These are phyloP conservation scores for Kluyveromyces nonfermentans DNA, from an alignment of 805 yeast species.

Conservation along the genomic window DNA sequence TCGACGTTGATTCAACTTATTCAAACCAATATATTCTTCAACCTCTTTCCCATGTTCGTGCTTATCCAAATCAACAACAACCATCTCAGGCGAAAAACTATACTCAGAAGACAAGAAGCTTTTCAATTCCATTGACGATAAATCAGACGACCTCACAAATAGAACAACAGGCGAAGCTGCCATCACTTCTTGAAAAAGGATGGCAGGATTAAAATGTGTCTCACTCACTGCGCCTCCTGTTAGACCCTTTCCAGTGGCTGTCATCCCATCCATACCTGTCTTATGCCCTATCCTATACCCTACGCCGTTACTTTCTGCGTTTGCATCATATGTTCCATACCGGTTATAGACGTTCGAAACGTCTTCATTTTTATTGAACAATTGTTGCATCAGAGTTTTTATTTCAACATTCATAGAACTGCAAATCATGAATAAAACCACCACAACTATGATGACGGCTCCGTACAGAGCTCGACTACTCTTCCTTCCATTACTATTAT, in stretches of 20 bases:
- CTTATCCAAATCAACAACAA: slow-evolving; percentile 69
- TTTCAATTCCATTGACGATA: slow-evolving; percentile 62
- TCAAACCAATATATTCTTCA: slow-evolving; percentile 46
- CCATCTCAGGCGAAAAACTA: slow-evolving; percentile 59
- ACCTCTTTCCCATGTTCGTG: slow-evolving; percentile 64
- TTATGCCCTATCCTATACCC: background rate
- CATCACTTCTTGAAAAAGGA: slow-evolving; percentile 42
- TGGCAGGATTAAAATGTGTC: slow-evolving; percentile 3
- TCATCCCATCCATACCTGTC: background rate
- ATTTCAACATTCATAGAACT: background rate
- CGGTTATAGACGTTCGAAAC: background rate
- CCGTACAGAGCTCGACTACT: background rate
- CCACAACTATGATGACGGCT: background rate
- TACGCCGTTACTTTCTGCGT: background rate
- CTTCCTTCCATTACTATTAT: background rate
- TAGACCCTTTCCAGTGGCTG: background rate
- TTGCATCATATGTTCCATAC: background rate
- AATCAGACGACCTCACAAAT: slow-evolving; percentile 44
- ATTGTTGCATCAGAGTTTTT: background rate
- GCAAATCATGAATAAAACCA: background rate
- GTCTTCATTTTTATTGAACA: background rate
- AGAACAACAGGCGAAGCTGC: slow-evolving; percentile 55
- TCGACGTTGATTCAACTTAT: slow-evolving; percentile 5
- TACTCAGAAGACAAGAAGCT: slow-evolving; percentile 50
- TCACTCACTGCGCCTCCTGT: background rate